Percentiles rank a stretch among this genome's conserved stretches.
Evolutionary conservation across 2,329 filamentous ascomycete species (phyloP).

Genomic region (Talaromyces sp.): DNA sequence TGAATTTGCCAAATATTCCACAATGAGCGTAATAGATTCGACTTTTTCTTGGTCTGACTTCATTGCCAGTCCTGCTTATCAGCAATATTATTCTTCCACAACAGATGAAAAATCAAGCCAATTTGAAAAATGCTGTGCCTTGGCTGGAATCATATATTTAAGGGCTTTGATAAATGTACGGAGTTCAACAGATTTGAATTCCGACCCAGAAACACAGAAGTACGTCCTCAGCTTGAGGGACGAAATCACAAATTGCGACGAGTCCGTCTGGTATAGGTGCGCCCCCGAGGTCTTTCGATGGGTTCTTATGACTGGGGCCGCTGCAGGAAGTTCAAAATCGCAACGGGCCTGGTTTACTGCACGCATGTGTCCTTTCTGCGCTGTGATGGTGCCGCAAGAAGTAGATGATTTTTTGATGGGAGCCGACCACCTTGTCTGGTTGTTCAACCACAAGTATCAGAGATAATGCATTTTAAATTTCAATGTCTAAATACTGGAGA

Average conservation of each 20-base stretch:
- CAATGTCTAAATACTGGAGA: not conserved
- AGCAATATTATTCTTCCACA: not conserved
- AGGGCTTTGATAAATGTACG: not conserved
- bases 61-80: not conserved
- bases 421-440: conserved; percentile 4
- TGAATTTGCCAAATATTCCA: conserved; percentile 1
- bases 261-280: conserved; percentile 1
- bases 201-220: conserved; percentile 1
- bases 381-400: conserved; percentile 6
- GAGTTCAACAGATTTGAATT: not conserved
- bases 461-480: not conserved
- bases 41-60: not conserved
- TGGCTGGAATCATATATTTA: conserved; percentile 2
- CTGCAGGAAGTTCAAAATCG: not conserved
- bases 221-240: not conserved
- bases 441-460: conserved; percentile 1
- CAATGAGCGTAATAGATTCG: not conserved
- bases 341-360: conserved; percentile 7
- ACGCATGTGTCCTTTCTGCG: conserved; percentile 6
- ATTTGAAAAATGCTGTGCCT: not conserved
- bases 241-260: conserved; percentile 2
- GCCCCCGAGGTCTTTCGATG: conserved; percentile 1
- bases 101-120: not conserved
- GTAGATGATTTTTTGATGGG: conserved; percentile 5
- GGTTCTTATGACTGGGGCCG: conserved; percentile 2